Evolutionary conservation across 495 filamentous ascomycete species (phyloP).

Genomic region (Cercophora sp.): DNA sequence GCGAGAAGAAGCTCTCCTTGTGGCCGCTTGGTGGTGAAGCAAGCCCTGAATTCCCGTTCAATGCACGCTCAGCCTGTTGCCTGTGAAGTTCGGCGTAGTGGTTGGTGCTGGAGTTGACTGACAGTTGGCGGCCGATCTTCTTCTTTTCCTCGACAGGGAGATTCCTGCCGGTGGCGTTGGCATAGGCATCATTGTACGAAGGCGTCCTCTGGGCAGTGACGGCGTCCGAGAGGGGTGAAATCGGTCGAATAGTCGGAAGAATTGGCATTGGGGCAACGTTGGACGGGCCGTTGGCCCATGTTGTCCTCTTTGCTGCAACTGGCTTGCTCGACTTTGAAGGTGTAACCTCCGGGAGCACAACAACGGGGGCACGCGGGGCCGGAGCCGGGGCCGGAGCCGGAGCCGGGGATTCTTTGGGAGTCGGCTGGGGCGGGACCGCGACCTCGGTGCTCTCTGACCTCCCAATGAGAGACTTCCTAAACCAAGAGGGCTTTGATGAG

Average conservation of each 20-base stretch:
- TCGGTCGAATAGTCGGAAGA: constrained; percentile 89
- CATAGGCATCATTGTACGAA: constrained; percentile 46
- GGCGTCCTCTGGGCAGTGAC: constrained; percentile 73
- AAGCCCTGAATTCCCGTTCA: constrained; percentile 74
- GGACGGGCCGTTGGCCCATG: constrained; percentile 75
- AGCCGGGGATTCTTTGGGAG: constrained; percentile 6
- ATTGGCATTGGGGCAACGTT: constrained; percentile 97
- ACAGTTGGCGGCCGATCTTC: constrained; percentile 95
- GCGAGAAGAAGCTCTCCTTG: constrained; percentile 96
- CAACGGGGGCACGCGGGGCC: constrained; percentile 47
- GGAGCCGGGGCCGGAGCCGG: constrained; percentile 4
- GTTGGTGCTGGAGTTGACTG: constrained; percentile 88
- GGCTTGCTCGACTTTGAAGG: constrained; percentile 58
- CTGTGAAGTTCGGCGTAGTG: constrained; percentile 82
- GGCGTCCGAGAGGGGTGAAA: constrained; percentile 87
- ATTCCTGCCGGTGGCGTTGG: constrained; percentile 23
- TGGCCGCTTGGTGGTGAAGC: constrained; percentile 63
- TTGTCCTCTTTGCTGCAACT: constrained; percentile 67
- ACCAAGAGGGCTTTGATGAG: constrained; percentile 88
- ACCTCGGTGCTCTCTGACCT: constrained; percentile 47
- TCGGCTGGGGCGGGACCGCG: constrained; percentile 18
- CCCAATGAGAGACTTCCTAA: constrained; percentile 85
- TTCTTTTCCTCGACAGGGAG: constrained; percentile 65
- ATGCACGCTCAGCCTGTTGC: constrained; percentile 84
- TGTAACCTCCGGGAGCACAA: constrained; percentile 48